phyloP scores from a whole-genome alignment of 2,329 filamentous ascomycete species.

The Periconia macrospinosa region DNA sequence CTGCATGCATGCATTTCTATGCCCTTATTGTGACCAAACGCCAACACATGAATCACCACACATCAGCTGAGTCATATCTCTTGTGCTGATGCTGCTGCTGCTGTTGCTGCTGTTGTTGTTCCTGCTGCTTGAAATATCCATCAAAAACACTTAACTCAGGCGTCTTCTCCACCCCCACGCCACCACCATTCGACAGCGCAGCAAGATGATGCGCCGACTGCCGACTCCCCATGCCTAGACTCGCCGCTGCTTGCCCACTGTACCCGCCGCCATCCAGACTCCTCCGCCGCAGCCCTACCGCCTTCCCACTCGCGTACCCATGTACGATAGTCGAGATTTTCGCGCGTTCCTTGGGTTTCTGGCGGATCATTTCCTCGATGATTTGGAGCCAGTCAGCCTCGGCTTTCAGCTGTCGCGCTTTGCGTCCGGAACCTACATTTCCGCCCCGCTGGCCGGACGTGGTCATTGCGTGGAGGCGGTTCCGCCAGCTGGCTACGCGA shows the following conservation, averaged over 20 bases:
- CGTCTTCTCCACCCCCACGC: conserved; percentile 10
- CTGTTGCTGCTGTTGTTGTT: conserved; percentile 3
- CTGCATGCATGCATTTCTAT: background rate
- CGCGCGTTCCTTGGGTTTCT: conserved; percentile 36
- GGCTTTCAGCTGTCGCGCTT: conserved; percentile 34
- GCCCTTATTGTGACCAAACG: background rate
- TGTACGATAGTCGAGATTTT: conserved; percentile 37
- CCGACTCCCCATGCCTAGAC: conserved; percentile 16
- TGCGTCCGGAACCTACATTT: conserved; percentile 29
- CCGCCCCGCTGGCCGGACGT: conserved; percentile 34
- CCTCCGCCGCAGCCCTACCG: conserved; percentile 28
- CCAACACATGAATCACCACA: conserved; percentile 15
- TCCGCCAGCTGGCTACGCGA: conserved; percentile 38
- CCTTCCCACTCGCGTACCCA: conserved; percentile 31
- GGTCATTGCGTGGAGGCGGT: conserved; percentile 32
- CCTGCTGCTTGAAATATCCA: conserved; percentile 39
- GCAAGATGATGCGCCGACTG: conserved; percentile 4
- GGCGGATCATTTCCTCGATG: conserved; percentile 39
- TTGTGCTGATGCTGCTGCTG: conserved; percentile 1
- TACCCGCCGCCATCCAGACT: conserved; percentile 40
- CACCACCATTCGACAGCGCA: conserved; percentile 2
- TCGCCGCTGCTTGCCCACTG: conserved; percentile 30
- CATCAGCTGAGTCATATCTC: too few relatives aligned
- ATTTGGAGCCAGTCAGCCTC: conserved; percentile 40
- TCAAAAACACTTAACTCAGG: conserved; percentile 40